These are phyloP conservation scores for Davidsoniella virescens DNA, from an alignment of 2,329 filamentous ascomycete genomes.

Conservation along the genomic window DNA sequence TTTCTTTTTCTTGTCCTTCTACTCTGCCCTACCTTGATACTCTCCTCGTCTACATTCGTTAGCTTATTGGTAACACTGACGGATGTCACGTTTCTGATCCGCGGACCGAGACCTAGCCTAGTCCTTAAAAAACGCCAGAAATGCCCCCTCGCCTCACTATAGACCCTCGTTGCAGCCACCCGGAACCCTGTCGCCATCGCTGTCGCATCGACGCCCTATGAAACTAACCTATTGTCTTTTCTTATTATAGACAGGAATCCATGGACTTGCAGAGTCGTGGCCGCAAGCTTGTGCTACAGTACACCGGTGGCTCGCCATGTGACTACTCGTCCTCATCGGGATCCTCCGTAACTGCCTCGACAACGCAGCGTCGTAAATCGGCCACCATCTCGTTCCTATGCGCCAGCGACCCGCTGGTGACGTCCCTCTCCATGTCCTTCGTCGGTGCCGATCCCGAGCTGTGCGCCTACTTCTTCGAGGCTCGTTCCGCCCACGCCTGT, in stretches of 20 bases:
- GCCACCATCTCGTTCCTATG: constrained; percentile 87
- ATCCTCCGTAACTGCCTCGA: background rate
- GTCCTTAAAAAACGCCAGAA: too few species aligned
- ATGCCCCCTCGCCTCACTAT: background rate
- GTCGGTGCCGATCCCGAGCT: constrained; percentile 71
- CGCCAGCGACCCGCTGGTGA: constrained; percentile 59
- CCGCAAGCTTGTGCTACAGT: constrained; percentile 61
- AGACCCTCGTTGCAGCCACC: background rate
- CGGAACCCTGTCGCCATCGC: background rate
- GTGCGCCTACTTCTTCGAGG: constrained; percentile 92
- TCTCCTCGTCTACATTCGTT: background rate
- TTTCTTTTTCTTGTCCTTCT: constrained; percentile 17
- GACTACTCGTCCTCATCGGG: constrained; percentile 20
- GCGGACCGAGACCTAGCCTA: background rate
- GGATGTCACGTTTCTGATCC: background rate
- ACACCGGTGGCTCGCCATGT: constrained; percentile 62
- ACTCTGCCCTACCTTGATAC: background rate
- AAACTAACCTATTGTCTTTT: constrained; percentile 2
- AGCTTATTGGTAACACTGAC: background rate
- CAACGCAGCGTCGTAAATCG: constrained; percentile 44
- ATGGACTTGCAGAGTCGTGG: constrained; percentile 42
- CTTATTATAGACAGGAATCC: constrained; percentile 33
- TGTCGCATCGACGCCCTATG: background rate
- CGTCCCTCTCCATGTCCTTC: constrained; percentile 60
- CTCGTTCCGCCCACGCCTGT: constrained; percentile 72